These are phyloP conservation scores for Penicillium expansum DNA, from an alignment of 2,329 filamentous ascomycete genomes.

Conservation along the genomic window DNA sequence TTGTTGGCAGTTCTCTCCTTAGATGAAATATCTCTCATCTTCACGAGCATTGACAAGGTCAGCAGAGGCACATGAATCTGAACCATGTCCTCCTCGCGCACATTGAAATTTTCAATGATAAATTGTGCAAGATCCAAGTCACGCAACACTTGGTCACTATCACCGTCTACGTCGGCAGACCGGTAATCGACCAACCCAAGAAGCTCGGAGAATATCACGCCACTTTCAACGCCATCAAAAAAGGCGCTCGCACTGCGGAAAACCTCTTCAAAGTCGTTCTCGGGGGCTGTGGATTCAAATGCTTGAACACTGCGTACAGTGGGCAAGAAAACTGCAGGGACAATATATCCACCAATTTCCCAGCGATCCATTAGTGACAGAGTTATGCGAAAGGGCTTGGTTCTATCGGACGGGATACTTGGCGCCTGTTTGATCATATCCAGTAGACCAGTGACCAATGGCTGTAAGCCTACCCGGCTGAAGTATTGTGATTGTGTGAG, in stretches of 20 bases:
- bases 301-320: slow-evolving; percentile 74
- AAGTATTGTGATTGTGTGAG: slow-evolving; percentile 75
- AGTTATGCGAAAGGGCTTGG: slow-evolving; percentile 84
- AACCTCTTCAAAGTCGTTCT: slow-evolving; percentile 76
- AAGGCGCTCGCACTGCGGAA: slow-evolving; percentile 91
- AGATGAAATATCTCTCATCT: slow-evolving; percentile 41
- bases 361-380: slow-evolving; percentile 96
- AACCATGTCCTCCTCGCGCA: slow-evolving; percentile 94
- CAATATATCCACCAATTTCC: slow-evolving; percentile 89
- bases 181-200: slow-evolving; percentile 60
- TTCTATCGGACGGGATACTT: slow-evolving; percentile 62
- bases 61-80: slow-evolving; percentile 77
- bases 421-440: slow-evolving; percentile 66
- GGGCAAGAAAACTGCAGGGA: slow-evolving; percentile 84
- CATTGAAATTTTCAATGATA: slow-evolving; percentile 82
- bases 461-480: slow-evolving; percentile 70
- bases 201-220: slow-evolving; percentile 85
- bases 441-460: slow-evolving; percentile 71
- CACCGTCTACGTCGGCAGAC: slow-evolving; percentile 50
- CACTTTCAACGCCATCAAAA: slow-evolving; percentile 95
- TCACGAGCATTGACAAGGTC: slow-evolving; percentile 60
- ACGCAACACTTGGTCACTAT: slow-evolving; percentile 52
- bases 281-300: slow-evolving; percentile 68
- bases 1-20: slow-evolving; percentile 16
- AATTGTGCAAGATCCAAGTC: slow-evolving; percentile 75